These are phyloP conservation scores for Suillus fuscotomentosus DNA, from an alignment of 768 basidiomycete genomes.

Conservation along the genomic window DNA sequence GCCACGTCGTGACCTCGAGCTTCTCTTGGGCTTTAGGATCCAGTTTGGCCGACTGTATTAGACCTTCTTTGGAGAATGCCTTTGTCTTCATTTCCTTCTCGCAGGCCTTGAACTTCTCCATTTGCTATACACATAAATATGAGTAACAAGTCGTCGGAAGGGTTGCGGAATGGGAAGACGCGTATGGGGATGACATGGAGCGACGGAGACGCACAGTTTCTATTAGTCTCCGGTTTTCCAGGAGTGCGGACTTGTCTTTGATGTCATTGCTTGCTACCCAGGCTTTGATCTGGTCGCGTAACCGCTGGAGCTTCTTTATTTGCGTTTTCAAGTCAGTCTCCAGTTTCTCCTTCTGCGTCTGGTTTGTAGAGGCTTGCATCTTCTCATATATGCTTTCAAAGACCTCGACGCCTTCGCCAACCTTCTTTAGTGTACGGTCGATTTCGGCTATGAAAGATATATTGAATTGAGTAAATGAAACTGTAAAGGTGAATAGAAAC, in stretches of 20 bases:
- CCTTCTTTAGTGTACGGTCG: constrained; percentile 97
- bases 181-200: neutral
- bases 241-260: constrained; percentile 91
- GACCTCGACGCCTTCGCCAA: constrained; percentile 91
- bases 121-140: constrained; percentile 69
- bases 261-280: constrained; percentile 98
- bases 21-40: constrained; percentile 99
- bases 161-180: constrained; percentile 12
- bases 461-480: neutral
- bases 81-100: constrained; percentile 99
- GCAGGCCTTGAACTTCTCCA: constrained; percentile 99
- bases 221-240: constrained; percentile 94
- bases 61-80: constrained; percentile 97
- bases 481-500: constrained; percentile 11
- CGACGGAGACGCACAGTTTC: constrained; percentile 73
- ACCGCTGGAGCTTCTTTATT: constrained; percentile 91
- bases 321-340: constrained; percentile 96
- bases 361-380: constrained; percentile 94
- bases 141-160: constrained; percentile 6
- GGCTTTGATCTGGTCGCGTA: constrained; percentile 88
- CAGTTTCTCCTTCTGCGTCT: constrained; percentile 98
- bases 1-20: constrained; percentile 83
- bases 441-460: constrained; percentile 77
- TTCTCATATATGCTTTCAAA: constrained; percentile 97
- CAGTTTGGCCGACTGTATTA: constrained; percentile 89